These are phyloP conservation scores for Debaryomyces subglobosus DNA, from an alignment of 1,139 yeast genomes.

Conservation along the genomic window DNA sequence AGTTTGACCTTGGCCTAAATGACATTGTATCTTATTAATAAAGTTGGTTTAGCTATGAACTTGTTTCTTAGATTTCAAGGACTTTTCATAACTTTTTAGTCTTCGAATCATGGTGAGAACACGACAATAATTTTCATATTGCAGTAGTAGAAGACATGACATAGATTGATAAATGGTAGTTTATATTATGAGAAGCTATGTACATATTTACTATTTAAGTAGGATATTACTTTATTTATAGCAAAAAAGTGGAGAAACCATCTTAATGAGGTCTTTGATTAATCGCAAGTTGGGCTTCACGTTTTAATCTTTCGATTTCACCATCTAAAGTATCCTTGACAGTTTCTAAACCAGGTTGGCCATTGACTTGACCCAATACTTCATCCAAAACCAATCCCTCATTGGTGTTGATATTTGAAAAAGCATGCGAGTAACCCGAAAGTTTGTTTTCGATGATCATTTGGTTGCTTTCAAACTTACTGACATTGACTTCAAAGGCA, in stretches of 20 bases:
- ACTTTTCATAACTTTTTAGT: background rate
- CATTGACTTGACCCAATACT: constrained; percentile 40
- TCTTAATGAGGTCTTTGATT: constrained; percentile 18
- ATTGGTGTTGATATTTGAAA: constrained; percentile 29
- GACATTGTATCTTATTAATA: background rate
- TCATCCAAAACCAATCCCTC: constrained; percentile 42
- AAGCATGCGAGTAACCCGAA: constrained; percentile 34
- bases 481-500: constrained; percentile 54
- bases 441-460: constrained; percentile 41
- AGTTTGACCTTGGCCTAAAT: constrained; percentile 8
- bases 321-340: constrained; percentile 46
- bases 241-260: background rate
- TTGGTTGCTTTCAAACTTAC: constrained; percentile 40
- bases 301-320: constrained; percentile 37
- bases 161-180: background rate
- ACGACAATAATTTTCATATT: background rate
- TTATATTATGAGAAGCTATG: constrained; percentile 5
- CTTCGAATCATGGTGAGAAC: constrained; percentile 7
- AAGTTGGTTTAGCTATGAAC: background rate
- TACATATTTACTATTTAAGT: constrained; percentile 6
- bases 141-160: background rate
- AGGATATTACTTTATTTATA: background rate
- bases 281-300: constrained; percentile 37
- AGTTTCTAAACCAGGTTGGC: constrained; percentile 52
- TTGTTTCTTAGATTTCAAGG: background rate